phyloP scores from a whole-genome alignment of 805 yeast species.

The Pichia kluyveri region DNA sequence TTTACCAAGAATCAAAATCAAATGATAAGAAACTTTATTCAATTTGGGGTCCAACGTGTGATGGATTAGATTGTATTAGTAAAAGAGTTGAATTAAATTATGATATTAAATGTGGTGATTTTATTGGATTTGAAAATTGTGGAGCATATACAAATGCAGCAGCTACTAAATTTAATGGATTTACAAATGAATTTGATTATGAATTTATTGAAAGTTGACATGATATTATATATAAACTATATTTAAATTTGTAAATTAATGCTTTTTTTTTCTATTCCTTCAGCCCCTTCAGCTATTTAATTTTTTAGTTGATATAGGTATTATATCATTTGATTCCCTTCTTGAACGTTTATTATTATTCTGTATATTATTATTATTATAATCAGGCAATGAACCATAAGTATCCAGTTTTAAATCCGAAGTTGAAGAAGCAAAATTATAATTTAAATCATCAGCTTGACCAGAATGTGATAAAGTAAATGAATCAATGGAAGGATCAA shows the following conservation, averaged over 20 bases:
- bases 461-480: conserved; percentile 13
- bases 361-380: background rate
- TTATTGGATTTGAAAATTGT: conserved; percentile 74
- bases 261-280: background rate
- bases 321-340: conserved; percentile 7
- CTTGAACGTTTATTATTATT: conserved; percentile 17
- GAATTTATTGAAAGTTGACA: conserved; percentile 24
- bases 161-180: conserved; percentile 89
- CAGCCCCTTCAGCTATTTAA: background rate
- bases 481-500: background rate
- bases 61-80: conserved; percentile 82
- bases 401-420: background rate
- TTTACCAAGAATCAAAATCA: conserved; percentile 5
- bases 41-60: conserved; percentile 99
- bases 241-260: background rate
- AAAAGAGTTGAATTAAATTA: conserved; percentile 42
- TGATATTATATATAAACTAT: conserved; percentile 14
- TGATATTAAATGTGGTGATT: conserved; percentile 75
- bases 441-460: conserved; percentile 18
- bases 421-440: background rate
- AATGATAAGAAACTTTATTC: conserved; percentile 34
- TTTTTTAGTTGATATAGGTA: background rate
- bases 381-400: background rate
- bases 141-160: conserved; percentile 96
- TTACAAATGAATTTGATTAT: conserved; percentile 50